phyloP scores from a whole-genome alignment of 305 asterid genomes.

The Ruellia speciosa region DNA sequence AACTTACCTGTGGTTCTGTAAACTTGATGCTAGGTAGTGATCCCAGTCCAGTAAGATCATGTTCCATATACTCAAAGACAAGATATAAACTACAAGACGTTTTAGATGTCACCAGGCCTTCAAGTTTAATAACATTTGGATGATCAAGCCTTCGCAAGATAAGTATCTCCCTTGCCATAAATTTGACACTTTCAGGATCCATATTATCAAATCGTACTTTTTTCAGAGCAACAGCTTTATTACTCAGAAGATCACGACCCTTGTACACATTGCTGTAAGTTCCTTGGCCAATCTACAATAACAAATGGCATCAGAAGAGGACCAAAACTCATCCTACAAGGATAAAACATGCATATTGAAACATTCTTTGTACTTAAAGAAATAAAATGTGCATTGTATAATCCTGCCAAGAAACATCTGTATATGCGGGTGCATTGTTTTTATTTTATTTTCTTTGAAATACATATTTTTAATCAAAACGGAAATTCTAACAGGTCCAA shows the following conservation, averaged over 20 bases:
- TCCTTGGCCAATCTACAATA: constrained; percentile 93
- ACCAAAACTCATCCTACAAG: constrained; percentile 24
- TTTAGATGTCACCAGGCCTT: constrained; percentile 78
- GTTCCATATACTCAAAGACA: constrained; percentile 92
- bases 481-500: too few relatives aligned
- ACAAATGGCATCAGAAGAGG: constrained; percentile 36
- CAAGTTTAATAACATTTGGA: constrained; percentile 82
- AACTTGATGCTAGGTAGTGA: constrained; percentile 78
- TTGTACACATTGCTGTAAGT: constrained; percentile 90
- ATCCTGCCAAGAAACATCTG: not conserved
- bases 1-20: constrained; percentile 68
- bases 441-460: too few relatives aligned
- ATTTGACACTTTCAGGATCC: constrained; percentile 92
- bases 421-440: too few relatives aligned
- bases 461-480: too few relatives aligned
- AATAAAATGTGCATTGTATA: not conserved
- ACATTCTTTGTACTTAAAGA: constrained; percentile 9
- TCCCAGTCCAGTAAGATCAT: constrained; percentile 86
- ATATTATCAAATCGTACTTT: constrained; percentile 85
- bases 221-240: constrained; percentile 76
- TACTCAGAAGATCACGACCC: constrained; percentile 64
- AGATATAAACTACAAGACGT: constrained; percentile 75
- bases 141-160: constrained; percentile 83
- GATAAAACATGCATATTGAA: constrained; percentile 9
- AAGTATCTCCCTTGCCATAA: constrained; percentile 96